A percentile compares a stretch with the other conserved stretches of the same genome.
Evolutionary conservation across 768 basidiomycete genomes (phyloP).

Genomic region (Auricularia auricula-judae): DNA sequence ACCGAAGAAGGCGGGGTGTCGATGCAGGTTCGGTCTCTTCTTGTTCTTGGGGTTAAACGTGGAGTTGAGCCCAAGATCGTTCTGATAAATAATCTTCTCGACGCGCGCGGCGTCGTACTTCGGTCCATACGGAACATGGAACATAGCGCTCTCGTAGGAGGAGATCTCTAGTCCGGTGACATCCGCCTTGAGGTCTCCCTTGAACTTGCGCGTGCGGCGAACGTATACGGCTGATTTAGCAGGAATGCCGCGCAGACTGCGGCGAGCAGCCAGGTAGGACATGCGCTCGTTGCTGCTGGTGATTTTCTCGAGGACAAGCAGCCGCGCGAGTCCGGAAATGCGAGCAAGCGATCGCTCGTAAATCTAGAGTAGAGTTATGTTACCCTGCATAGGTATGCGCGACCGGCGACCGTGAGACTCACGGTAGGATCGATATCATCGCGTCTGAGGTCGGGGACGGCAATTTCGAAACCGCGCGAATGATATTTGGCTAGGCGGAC

Average conservation of each 20-base stretch:
- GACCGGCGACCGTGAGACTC: constrained; percentile 5
- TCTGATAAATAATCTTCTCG: constrained; percentile 19
- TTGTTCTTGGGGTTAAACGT: constrained; percentile 57
- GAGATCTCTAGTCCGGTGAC: constrained; percentile 41
- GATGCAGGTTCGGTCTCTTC: constrained; percentile 39
- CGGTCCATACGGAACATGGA: constrained; percentile 53
- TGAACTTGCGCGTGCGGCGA: constrained; percentile 30
- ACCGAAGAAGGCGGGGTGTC: constrained; percentile 55
- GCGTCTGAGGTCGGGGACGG: constrained; percentile 40
- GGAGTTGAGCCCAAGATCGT: constrained; percentile 22
- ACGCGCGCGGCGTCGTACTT: constrained; percentile 47
- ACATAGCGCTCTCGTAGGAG: constrained; percentile 41
- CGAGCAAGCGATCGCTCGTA: constrained; percentile 47
- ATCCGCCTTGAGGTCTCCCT: constrained; percentile 44
- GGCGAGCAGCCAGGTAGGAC: constrained; percentile 36
- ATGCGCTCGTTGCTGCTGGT: constrained; percentile 31
- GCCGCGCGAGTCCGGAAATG: constrained; percentile 48
- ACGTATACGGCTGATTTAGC: constrained; percentile 22
- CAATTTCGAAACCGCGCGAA: constrained; percentile 42
- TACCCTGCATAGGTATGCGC: neutral
- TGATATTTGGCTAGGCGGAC: constrained; percentile 51
- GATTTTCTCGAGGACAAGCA: constrained; percentile 53
- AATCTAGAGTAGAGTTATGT: constrained; percentile 26
- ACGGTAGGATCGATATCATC: constrained; percentile 50
- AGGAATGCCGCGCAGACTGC: constrained; percentile 35